Evolutionary conservation across 2,329 filamentous ascomycete genomes (phyloP).

Genomic region (Grosmannia clavigera): DNA sequence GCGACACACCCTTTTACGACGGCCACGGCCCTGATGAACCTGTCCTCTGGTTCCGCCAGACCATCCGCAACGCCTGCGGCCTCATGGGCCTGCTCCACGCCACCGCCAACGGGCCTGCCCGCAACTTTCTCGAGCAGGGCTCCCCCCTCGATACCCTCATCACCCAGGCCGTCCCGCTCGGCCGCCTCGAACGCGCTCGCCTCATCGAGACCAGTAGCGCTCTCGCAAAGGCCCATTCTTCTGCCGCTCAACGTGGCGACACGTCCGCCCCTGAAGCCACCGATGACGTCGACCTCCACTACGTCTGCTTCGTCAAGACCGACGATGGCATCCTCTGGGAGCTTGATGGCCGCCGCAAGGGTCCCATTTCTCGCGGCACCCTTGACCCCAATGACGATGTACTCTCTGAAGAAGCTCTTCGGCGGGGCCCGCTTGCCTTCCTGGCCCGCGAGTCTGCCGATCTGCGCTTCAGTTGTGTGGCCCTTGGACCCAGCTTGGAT

Average conservation of each 20-base stretch:
- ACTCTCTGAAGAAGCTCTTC: slow-evolving; percentile 61
- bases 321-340: slow-evolving; percentile 51
- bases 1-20: slow-evolving; percentile 46
- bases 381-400: slow-evolving; percentile 54
- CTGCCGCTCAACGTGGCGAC: slow-evolving; percentile 65
- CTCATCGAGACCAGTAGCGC: slow-evolving; percentile 65
- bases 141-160: slow-evolving; percentile 55
- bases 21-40: slow-evolving; percentile 58
- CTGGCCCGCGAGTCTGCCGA: slow-evolving; percentile 41
- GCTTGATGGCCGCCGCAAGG: slow-evolving; percentile 46
- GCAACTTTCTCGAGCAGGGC: slow-evolving; percentile 42
- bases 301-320: slow-evolving; percentile 83
- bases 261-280: slow-evolving; percentile 65
- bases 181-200: slow-evolving; percentile 52
- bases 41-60: slow-evolving; percentile 90
- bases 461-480: slow-evolving; percentile 46
- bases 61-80: slow-evolving; percentile 86
- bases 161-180: slow-evolving; percentile 55
- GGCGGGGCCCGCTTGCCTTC: slow-evolving; percentile 51
- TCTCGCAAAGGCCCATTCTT: slow-evolving; percentile 66
- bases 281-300: slow-evolving; percentile 86
- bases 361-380: slow-evolving; percentile 41
- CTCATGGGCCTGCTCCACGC: slow-evolving; percentile 81
- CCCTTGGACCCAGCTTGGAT: slow-evolving; percentile 34
- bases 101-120: slow-evolving; percentile 62